These are phyloP conservation scores for Phialophora verrucosa DNA, from an alignment of 2,329 filamentous ascomycete genomes.

Conservation along the genomic window DNA sequence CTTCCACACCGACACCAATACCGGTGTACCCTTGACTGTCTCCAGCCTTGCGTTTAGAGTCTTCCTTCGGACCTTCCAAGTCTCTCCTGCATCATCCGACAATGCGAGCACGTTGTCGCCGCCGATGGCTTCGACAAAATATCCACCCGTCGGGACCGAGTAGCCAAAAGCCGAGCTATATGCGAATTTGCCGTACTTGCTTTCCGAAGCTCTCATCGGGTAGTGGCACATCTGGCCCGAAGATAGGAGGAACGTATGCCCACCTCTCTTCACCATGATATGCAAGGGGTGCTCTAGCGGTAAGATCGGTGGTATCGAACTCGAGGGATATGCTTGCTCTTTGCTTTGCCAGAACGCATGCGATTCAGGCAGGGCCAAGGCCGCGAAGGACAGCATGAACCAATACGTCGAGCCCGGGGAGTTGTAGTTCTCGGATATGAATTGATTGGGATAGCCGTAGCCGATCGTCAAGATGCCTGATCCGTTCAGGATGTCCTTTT, in stretches of 20 bases:
- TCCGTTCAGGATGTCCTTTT: constrained; percentile 74
- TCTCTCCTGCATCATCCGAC: constrained; percentile 77
- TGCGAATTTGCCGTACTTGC: constrained; percentile 80
- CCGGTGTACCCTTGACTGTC: constrained; percentile 58
- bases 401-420: constrained; percentile 75
- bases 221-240: constrained; percentile 83
- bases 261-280: constrained; percentile 73
- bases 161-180: constrained; percentile 78
- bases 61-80: constrained; percentile 76
- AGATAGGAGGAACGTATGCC: constrained; percentile 75
- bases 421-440: constrained; percentile 83
- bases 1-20: constrained; percentile 72
- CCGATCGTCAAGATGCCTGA: constrained; percentile 77
- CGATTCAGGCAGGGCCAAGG: constrained; percentile 69
- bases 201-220: constrained; percentile 79
- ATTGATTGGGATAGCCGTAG: constrained; percentile 80
- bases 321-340: constrained; percentile 66
- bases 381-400: constrained; percentile 79
- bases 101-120: constrained; percentile 76
- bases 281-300: constrained; percentile 72
- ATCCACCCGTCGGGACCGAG: constrained; percentile 75
- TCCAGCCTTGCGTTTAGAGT: constrained; percentile 70
- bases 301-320: constrained; percentile 64
- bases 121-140: constrained; percentile 77
- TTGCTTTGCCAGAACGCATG: constrained; percentile 77